Evolutionary conservation across 345 rosid genomes (phyloP).

Genomic region (Gynandropsis gynandra): DNA sequence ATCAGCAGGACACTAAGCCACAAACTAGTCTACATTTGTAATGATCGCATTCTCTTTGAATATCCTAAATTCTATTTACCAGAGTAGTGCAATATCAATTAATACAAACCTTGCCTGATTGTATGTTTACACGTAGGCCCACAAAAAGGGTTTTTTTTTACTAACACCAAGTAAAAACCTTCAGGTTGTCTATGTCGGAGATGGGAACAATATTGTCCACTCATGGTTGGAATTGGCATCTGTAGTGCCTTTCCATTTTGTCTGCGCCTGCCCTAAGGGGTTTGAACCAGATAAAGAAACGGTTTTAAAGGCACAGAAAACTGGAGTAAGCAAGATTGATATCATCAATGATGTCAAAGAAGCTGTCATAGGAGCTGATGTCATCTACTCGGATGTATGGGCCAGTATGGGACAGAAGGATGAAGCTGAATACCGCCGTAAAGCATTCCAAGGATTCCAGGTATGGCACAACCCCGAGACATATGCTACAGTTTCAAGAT

Average conservation of each 20-base stretch:
- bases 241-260: slow-evolving; percentile 87
- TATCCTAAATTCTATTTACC: too few species aligned
- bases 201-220: slow-evolving; percentile 91
- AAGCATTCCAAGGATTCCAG: slow-evolving; percentile 92
- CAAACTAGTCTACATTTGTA: too few species aligned
- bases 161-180: slow-evolving; percentile 7
- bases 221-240: slow-evolving; percentile 93
- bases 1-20: too few species aligned
- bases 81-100: too few species aligned
- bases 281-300: slow-evolving; percentile 80
- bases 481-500: neutral
- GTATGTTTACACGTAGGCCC: too few species aligned
- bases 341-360: slow-evolving; percentile 77
- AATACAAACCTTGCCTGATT: too few species aligned
- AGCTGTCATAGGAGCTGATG: slow-evolving; percentile 87
- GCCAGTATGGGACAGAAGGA: slow-evolving; percentile 99
- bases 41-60: too few species aligned
- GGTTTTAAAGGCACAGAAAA: slow-evolving; percentile 57
- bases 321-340: slow-evolving; percentile 89
- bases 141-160: neutral
- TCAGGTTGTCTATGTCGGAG: slow-evolving; percentile 97
- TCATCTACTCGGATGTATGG: slow-evolving; percentile 97
- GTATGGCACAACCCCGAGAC: slow-evolving; percentile 29
- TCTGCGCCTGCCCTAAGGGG: slow-evolving; percentile 86
- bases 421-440: slow-evolving; percentile 74